Base-by-base conservation (phyloP, 2,329 filamentous ascomycete genomes). In the Fusarium hostae region DNA sequence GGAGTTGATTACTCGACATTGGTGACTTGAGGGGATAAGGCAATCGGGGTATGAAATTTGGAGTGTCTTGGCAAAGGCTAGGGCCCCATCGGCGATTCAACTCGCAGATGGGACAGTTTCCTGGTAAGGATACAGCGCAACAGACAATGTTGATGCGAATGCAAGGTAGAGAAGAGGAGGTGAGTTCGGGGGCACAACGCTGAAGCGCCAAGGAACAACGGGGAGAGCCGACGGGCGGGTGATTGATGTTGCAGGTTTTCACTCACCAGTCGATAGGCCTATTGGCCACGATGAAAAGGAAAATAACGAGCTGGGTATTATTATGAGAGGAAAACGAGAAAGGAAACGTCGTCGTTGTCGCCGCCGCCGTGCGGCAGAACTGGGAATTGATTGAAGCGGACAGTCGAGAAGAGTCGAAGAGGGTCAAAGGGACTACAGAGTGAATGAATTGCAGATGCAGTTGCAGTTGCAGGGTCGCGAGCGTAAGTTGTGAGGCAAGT, bases 401-500 rank as follows among this genome's bases (percentile, higher is more conserved):
- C 71, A 72, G 50, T 75, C 63, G 55, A 76, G 66, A 63, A 64
- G 66, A 72, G 32, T 41, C 15, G 37, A 69, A 56, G 72, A 60
- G 68, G 45, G 64, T 73, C 55, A 65, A 76, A 62, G 66, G 65
- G 71, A 72, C 51, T 70, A 69, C 66, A 65, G 73, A 68, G 63
- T 64, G 60, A 70, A 74, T 67, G 66, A 75, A 34, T 35, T 51
- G 48, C 6, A 51, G 63, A 73, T 73, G 72, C 52, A 45, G 62
- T 73, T 72, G 71, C n/a, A 54, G 61, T 73, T 71, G 72, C 71
- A 79, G 73, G 73, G 72, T 77, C 76, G 75, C 69, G 73, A 74
- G 75, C 77, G 75, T 72, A 73, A 73, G 75, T 74, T 75, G 76
- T 74, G 75, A 79, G 75, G 76, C 76, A 80, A 78, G 73, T 72